Conservation (phyloP, 2,329 filamentous ascomycete genomes). For the Aspergillus viridinutans region DNA sequence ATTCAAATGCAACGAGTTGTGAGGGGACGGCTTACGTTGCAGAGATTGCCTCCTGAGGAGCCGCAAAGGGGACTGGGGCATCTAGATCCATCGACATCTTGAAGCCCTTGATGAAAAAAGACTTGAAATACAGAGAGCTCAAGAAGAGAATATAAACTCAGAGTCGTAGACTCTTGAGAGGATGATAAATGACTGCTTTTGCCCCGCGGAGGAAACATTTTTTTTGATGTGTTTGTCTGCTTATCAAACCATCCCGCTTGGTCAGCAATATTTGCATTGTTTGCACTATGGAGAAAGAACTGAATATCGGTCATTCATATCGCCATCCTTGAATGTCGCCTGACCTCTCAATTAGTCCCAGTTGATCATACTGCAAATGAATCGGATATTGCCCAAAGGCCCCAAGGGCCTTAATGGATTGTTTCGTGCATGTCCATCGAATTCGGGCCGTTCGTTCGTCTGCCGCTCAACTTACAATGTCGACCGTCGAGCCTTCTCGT, state of each 20-base stretch:
- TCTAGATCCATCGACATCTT: slow-evolving; percentile 54
- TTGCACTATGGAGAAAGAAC: background rate
- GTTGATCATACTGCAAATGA: slow-evolving; percentile 23
- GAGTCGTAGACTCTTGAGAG: background rate
- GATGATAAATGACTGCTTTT: background rate
- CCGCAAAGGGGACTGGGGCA: slow-evolving; percentile 49
- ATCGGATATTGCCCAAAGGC: slow-evolving; percentile 27
- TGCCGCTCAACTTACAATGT: slow-evolving; percentile 12
- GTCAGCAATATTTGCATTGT: background rate
- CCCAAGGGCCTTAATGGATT: slow-evolving; percentile 26
- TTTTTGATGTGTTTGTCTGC: background rate
- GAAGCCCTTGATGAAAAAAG: background rate
- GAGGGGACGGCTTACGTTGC: slow-evolving; percentile 49
- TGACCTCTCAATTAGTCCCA: background rate
- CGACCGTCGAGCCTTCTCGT: slow-evolving; percentile 21
- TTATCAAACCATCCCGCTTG: background rate
- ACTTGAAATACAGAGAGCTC: background rate
- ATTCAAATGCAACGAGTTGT: background rate
- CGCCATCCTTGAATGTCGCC: background rate
- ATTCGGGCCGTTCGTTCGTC: slow-evolving; percentile 16
- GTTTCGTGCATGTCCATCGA: slow-evolving; percentile 24
- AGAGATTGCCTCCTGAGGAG: slow-evolving; percentile 36
- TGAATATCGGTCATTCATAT: background rate
- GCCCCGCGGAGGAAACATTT: background rate
- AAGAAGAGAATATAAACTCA: background rate